phyloP scores from a whole-genome alignment of 2,329 filamentous ascomycete species.

The Aspergillus sp. region DNA sequence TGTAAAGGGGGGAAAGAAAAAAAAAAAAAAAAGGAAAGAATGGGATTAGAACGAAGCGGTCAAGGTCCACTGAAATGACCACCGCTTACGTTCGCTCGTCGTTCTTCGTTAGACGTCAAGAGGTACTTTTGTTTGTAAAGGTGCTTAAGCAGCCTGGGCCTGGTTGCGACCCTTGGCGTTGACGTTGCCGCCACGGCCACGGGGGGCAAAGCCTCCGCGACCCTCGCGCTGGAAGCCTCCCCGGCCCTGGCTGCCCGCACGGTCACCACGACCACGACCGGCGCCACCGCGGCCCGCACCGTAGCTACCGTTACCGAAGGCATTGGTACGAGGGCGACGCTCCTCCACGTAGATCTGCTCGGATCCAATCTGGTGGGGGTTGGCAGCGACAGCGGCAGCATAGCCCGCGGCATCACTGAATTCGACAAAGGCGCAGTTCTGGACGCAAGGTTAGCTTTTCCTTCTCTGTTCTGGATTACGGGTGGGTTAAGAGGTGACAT shows the following conservation, averaged over 20 bases:
- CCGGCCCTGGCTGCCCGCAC: conserved; percentile 62
- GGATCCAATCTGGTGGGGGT: conserved; percentile 81
- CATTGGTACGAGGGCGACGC: conserved; percentile 73
- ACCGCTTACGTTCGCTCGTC: conserved; percentile 8
- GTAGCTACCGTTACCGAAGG: conserved; percentile 68
- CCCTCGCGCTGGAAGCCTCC: conserved; percentile 70
- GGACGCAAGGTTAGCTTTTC: conserved; percentile 14
- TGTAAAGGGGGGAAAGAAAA: neutral
- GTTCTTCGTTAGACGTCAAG: conserved; percentile 8
- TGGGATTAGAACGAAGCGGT: conserved; percentile 12
- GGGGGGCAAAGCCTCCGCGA: conserved; percentile 66
- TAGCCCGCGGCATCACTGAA: conserved; percentile 81
- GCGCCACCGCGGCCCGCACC: conserved; percentile 63
- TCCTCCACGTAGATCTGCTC: conserved; percentile 86
- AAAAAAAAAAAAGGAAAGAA: conserved; percentile 1
- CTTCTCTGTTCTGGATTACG: neutral
- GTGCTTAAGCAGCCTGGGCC: conserved; percentile 45
- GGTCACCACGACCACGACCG: conserved; percentile 69
- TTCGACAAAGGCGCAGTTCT: conserved; percentile 98
- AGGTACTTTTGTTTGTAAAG: neutral
- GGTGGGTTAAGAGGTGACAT: conserved; percentile 30
- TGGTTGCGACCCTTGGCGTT: conserved; percentile 50
- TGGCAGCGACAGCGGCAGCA: conserved; percentile 77
- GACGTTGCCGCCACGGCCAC: conserved; percentile 64
- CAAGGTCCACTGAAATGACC: conserved; percentile 8